Base-by-base conservation (phyloP, 768 basidiomycete species). In the Suillus lakei region DNA sequence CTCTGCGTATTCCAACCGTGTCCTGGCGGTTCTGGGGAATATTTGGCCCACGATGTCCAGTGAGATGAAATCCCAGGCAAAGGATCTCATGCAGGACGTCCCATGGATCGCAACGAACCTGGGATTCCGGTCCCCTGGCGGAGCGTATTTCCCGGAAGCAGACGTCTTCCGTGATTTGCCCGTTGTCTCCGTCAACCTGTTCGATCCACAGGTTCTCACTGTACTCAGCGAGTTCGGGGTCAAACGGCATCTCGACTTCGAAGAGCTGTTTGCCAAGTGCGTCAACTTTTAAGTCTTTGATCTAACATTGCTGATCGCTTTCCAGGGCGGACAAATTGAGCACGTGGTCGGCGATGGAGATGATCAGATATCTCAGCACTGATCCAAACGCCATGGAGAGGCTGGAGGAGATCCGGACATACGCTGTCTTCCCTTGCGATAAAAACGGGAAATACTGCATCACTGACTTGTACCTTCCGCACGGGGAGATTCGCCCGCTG, bases 121-220 rank as follows among this genome's bases (percentile, higher is more conserved):
- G 12, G 97, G 96, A 9, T 83, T 92, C 80, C 88, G 85, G 68
- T 72, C 74, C 23, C 93, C 96, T 0, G 73, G 76, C 4, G 86
- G 95, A 60, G 80, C 90, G 4, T 97, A 96, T 78, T 96, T 98
- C 72, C 79, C 88, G 12, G 92, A 87, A 66, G 95, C 90, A n/a
- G 86, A 92, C 68, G 81, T 98, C n/a, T 98, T 98, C 75, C 85
- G 85, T 30, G 96, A 97, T 74, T 80, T 96, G 21, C 88, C 95
- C 3, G 86, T 92, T 48, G 87, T 93, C 10, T 83, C 78, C 0
- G 76, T 95, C 30, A 41, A 18, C 6, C 16, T 86, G 85, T 3
- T 72, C 77, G 3, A 63, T 74, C 0, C 79, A 92, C 67, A 92
- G 2, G 69, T 91, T 61, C 88, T 91, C 74, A 87, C 84, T 69